A percentile compares a stretch with the other conserved stretches of the same genome.
Evolutionary conservation across 495 filamentous ascomycete genomes (phyloP).

Genomic region (Xylaria scruposa): DNA sequence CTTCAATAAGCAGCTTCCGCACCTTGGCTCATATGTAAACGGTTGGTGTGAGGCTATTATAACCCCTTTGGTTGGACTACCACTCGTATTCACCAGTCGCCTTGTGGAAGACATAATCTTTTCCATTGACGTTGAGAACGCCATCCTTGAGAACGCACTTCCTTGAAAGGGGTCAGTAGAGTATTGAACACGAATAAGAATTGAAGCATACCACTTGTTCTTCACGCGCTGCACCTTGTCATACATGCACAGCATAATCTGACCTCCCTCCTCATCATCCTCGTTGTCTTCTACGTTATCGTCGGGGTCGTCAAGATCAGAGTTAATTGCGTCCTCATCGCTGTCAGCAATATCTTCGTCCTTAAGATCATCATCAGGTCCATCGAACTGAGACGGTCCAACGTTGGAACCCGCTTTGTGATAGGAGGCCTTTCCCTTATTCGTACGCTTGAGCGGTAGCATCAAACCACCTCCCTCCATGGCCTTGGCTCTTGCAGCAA

Average conservation of each 20-base stretch:
- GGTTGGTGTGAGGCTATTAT: not conserved
- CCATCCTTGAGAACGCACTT: conserved; percentile 99
- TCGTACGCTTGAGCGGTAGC: conserved; percentile 64
- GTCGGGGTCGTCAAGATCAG: conserved; percentile 93
- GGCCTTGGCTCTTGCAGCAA: conserved; percentile 68
- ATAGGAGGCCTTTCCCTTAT: conserved; percentile 39
- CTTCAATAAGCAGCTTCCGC: not conserved
- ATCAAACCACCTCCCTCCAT: conserved; percentile 86
- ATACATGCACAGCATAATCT: conserved; percentile 98
- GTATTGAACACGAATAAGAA: not conserved
- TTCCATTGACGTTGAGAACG: conserved; percentile 86
- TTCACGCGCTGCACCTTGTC: conserved; percentile 99
- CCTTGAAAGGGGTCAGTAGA: conserved; percentile 46
- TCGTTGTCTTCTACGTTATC: conserved; percentile 80
- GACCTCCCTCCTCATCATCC: conserved; percentile 78
- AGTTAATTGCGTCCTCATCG: conserved; percentile 98
- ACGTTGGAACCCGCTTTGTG: conserved; percentile 32
- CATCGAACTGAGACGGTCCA: conserved; percentile 67
- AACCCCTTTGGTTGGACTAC: conserved; percentile 54
- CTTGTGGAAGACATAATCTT: conserved; percentile 98
- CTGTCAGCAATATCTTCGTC: conserved; percentile 81
- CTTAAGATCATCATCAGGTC: conserved; percentile 66
- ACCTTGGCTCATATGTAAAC: not conserved
- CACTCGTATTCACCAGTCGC: conserved; percentile 97
- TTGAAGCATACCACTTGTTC: conserved; percentile 84